A percentile compares a stretch with the other conserved stretches of the same genome.
phyloP scores from a whole-genome alignment of 208 protist species.

The Kentomonas sorsogonicus region DNA sequence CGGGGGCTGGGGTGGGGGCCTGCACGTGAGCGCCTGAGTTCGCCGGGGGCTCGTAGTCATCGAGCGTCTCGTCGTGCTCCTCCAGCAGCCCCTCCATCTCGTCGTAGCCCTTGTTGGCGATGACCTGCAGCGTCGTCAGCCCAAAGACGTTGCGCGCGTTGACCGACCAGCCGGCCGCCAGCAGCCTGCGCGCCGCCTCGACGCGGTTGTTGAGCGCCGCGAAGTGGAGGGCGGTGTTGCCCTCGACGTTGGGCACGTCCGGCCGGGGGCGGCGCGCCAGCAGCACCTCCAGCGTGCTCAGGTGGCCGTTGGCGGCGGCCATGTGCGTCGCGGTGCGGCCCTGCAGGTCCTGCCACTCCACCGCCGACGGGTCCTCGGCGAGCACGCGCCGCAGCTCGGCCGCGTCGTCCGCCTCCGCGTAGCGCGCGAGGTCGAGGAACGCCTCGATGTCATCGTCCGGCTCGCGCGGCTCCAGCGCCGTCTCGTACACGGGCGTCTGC shows the following conservation, averaged over 20 bases:
- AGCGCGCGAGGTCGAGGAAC: conserved; percentile 80
- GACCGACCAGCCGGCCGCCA: conserved; percentile 53
- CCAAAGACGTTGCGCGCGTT: conserved; percentile 47
- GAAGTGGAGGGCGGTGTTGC: conserved; percentile 85
- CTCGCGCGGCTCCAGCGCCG: conserved; percentile 36
- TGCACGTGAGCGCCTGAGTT: conserved; percentile 18
- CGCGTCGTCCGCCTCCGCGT: conserved; percentile 74
- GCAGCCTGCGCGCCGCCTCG: conserved; percentile 47
- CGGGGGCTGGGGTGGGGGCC: not conserved
- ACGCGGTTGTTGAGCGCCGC: conserved; percentile 84
- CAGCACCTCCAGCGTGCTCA: conserved; percentile 66
- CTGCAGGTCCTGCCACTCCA: conserved; percentile 62
- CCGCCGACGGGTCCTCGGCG: conserved; percentile 31
- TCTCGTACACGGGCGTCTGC: conserved; percentile 35
- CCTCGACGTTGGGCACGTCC: conserved; percentile 71
- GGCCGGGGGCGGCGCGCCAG: conserved; percentile 47
- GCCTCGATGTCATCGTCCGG: conserved; percentile 60
- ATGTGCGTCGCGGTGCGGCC: conserved; percentile 81
- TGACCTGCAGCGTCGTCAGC: conserved; percentile 72
- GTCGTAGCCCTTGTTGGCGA: conserved; percentile 74
- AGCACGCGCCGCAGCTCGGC: conserved; percentile 43
- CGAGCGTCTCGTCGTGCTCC: conserved; percentile 59
- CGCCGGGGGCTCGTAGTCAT: conserved; percentile 31
- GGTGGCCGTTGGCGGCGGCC: conserved; percentile 82
- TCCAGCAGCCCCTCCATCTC: conserved; percentile 81